Conservation (phyloP, 345 rosid genomes). For the Melaleuca quinquenervia region DNA sequence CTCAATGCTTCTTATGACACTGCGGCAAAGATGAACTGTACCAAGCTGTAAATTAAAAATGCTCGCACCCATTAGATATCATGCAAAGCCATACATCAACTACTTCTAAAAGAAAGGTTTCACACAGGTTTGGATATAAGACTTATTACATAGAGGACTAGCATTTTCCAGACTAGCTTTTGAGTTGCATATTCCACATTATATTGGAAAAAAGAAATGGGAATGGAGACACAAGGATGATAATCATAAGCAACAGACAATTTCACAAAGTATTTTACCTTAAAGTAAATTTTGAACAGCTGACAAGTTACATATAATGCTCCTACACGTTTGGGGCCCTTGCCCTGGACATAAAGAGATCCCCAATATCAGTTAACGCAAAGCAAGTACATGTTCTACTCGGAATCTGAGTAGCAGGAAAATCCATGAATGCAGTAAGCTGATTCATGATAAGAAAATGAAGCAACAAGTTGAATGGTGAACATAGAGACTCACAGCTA, state of each 20-base stretch:
- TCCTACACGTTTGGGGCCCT: slow-evolving; percentile 91
- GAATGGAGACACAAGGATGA: neutral
- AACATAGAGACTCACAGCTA: slow-evolving; percentile 56
- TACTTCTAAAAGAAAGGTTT: neutral
- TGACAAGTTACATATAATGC: slow-evolving; percentile 95
- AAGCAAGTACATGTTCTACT: neutral
- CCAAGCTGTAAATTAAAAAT: slow-evolving; percentile 58
- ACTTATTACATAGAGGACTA: neutral
- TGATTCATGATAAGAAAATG: neutral
- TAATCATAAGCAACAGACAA: neutral
- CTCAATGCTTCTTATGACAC: slow-evolving; percentile 97
- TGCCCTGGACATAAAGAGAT: slow-evolving; percentile 44
- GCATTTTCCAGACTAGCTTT: neutral
- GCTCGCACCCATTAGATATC: neutral
- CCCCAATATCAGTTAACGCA: neutral
- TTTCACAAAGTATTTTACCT: slow-evolving; percentile 29
- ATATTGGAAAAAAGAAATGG: neutral
- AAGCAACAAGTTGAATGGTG: neutral
- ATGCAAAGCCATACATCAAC: neutral
- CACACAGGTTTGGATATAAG: neutral
- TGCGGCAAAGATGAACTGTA: slow-evolving; percentile 92
- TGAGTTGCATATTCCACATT: neutral
- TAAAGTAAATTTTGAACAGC: slow-evolving; percentile 87
- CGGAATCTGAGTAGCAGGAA: neutral
- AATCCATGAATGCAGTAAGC: neutral